Conservation (phyloP, 345 rosid genomes). For the Murraya koenigii region DNA sequence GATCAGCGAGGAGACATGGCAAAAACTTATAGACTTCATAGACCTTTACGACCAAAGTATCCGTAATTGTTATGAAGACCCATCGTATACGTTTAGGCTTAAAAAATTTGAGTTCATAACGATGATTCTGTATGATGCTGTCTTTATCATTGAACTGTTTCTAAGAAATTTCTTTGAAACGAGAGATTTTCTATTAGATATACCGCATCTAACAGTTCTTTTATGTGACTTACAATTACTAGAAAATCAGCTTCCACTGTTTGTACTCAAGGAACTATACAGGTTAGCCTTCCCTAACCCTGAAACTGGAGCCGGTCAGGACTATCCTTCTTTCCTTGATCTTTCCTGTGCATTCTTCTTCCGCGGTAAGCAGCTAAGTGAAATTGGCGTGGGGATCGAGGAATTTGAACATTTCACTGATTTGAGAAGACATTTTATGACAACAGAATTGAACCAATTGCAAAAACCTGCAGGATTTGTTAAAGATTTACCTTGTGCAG, state of each 20-base stretch:
- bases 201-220: neutral
- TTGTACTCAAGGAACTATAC: neutral
- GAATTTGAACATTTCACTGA: conserved; percentile 4
- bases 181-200: neutral
- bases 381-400: no score
- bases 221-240: conserved; percentile 8
- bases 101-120: neutral
- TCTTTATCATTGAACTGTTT: conserved; percentile 16
- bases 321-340: neutral
- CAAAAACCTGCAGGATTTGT: no score
- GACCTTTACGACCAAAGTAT: neutral
- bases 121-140: neutral
- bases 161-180: neutral
- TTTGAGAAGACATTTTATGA: neutral
- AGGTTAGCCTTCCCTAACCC: neutral
- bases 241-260: conserved; percentile 21
- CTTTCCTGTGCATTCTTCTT: neutral
- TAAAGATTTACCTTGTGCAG: neutral
- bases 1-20: neutral
- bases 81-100: neutral
- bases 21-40: neutral
- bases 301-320: neutral
- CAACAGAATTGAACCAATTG: neutral
- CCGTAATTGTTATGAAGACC: neutral
- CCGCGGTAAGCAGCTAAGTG: neutral